Conservation (phyloP, 2,329 filamentous ascomycete genomes). For the Hypocreales sp. region DNA sequence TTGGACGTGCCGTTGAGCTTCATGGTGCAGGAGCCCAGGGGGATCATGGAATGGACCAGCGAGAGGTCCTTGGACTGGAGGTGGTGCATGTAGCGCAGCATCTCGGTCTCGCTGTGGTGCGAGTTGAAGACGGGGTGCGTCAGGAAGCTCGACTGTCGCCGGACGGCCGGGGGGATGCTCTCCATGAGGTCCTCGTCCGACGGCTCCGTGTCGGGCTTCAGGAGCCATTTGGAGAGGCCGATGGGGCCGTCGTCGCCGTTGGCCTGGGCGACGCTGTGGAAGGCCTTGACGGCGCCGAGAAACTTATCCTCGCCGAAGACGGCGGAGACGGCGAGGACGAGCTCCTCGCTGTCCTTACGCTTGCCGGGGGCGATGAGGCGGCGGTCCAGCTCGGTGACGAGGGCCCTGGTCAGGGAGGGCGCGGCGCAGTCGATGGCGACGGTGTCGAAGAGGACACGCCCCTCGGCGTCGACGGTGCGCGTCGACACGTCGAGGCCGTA, state of each 20-base stretch:
- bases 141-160: slow-evolving; percentile 59
- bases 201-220: slow-evolving; percentile 17
- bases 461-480: slow-evolving; percentile 37
- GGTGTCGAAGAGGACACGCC: slow-evolving; percentile 61
- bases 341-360: slow-evolving; percentile 4
- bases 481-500: slow-evolving; percentile 49
- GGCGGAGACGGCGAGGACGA: slow-evolving; percentile 12
- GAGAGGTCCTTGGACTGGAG: slow-evolving; percentile 90
- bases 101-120: slow-evolving; percentile 87
- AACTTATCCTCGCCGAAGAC: slow-evolving; percentile 8
- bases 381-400: neutral
- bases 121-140: slow-evolving; percentile 91
- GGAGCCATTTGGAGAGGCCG: slow-evolving; percentile 22
- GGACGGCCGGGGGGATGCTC: slow-evolving; percentile 41
- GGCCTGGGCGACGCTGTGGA: slow-evolving; percentile 12
- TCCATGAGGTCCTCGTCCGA: slow-evolving; percentile 19
- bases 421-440: slow-evolving; percentile 43
- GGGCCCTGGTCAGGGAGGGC: neutral
- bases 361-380: neutral
- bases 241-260: slow-evolving; percentile 9
- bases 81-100: slow-evolving; percentile 86
- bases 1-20: slow-evolving; percentile 90
- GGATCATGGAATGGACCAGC: slow-evolving; percentile 93
- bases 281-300: slow-evolving; percentile 7
- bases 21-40: slow-evolving; percentile 94